Conservation (phyloP, 345 rosid genomes). For the Arabidopsis arenosa region DNA sequence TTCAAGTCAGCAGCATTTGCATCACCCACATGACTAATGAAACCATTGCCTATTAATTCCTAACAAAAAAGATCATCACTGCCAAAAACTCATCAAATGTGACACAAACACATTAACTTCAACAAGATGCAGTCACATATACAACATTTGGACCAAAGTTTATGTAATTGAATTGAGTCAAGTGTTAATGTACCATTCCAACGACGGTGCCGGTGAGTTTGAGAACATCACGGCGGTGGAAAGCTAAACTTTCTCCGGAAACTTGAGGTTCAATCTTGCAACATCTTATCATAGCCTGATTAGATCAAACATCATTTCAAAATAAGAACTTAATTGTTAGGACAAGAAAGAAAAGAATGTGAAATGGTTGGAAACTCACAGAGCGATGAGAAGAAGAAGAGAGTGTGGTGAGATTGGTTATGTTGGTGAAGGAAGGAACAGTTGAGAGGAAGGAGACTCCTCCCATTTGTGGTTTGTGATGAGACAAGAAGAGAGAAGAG, state of each 20-base stretch:
- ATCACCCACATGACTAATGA: constrained; percentile 58
- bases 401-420: constrained; percentile 28
- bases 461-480: constrained; percentile 32
- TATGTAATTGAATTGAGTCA: neutral
- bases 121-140: neutral
- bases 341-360: neutral
- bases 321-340: neutral
- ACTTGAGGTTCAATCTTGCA: constrained; percentile 48
- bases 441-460: constrained; percentile 68
- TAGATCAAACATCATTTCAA: neutral
- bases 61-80: constrained; percentile 61
- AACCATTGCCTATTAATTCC: constrained; percentile 68
- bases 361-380: constrained; percentile 45
- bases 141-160: neutral
- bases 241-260: constrained; percentile 24
- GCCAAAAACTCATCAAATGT: constrained; percentile 59
- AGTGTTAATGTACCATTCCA: constrained; percentile 58
- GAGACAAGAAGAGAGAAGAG: neutral
- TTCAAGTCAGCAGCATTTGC: constrained; percentile 88
- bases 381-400: constrained; percentile 42
- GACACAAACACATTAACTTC: constrained; percentile 2
- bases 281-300: constrained; percentile 62
- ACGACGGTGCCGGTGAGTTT: constrained; percentile 61
- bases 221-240: constrained; percentile 66
- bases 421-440: constrained; percentile 52